A percentile compares a stretch with the other conserved stretches of the same genome.
Conservation (phyloP, 2,329 filamentous ascomycete species). For the Trichoderma sp. region DNA sequence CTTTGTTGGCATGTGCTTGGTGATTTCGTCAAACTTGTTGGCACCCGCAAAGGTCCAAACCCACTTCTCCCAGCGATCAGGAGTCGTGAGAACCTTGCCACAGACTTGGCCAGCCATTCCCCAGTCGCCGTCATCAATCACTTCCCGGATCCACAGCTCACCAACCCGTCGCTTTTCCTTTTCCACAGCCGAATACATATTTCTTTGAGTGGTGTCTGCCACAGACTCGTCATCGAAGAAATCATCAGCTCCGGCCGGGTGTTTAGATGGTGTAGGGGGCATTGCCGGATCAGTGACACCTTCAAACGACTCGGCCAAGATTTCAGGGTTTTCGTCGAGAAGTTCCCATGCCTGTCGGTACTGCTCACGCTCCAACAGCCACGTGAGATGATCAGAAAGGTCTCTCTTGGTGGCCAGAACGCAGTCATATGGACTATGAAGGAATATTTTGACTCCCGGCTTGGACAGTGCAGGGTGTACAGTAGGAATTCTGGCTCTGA, state of each 20-base stretch:
- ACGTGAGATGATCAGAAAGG: constrained; percentile 76
- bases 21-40: constrained; percentile 85
- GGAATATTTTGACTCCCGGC: constrained; percentile 71
- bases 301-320: constrained; percentile 45
- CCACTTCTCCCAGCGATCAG: constrained; percentile 91
- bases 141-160: constrained; percentile 87
- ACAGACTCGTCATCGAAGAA: constrained; percentile 67
- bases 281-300: constrained; percentile 38
- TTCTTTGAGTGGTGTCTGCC: constrained; percentile 56
- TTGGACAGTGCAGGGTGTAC: constrained; percentile 55
- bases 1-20: constrained; percentile 73
- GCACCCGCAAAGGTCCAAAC: constrained; percentile 87
- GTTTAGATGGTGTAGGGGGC: constrained; percentile 42
- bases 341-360: constrained; percentile 88
- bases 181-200: constrained; percentile 64
- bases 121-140: constrained; percentile 76
- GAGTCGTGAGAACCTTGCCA: constrained; percentile 75
- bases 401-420: constrained; percentile 88
- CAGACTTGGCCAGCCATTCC: constrained; percentile 72
- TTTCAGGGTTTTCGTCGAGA: constrained; percentile 81
- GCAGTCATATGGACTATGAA: constrained; percentile 95
- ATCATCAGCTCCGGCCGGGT: constrained; percentile 48
- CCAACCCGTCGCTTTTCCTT: constrained; percentile 89
- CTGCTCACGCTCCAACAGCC: constrained; percentile 77
- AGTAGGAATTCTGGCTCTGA: constrained; percentile 31